Evolutionary conservation across 768 basidiomycete genomes (phyloP).

Genomic region (Suillus paluster): DNA sequence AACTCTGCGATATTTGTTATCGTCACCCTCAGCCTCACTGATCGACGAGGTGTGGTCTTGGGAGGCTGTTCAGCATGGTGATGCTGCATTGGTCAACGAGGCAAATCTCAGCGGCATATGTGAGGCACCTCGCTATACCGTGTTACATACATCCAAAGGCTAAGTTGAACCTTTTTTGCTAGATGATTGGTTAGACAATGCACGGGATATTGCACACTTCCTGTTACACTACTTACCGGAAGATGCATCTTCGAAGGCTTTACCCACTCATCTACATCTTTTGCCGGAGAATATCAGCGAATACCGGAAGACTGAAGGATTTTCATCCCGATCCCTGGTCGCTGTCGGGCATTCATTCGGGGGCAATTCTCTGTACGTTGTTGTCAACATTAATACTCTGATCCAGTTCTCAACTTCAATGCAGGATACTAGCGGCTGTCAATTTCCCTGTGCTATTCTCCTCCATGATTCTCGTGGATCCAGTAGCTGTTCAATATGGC

Average conservation of each 20-base stretch:
- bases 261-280: slow-evolving; percentile 59
- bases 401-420: too few species aligned
- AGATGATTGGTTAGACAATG: slow-evolving; percentile 82
- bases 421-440: too few species aligned
- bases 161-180: not conserved
- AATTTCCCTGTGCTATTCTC: too few species aligned
- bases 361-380: slow-evolving; percentile 71
- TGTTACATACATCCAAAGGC: too few species aligned
- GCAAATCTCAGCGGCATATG: slow-evolving; percentile 59
- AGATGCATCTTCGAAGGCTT: slow-evolving; percentile 26
- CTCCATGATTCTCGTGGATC: too few species aligned
- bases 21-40: slow-evolving; percentile 39
- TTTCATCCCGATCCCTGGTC: slow-evolving; percentile 56
- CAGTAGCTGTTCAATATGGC: too few species aligned
- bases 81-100: slow-evolving; percentile 72
- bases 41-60: slow-evolving; percentile 81
- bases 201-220: slow-evolving; percentile 80
- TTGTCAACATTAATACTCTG: slow-evolving; percentile 13
- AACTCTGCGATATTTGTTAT: slow-evolving; percentile 55
- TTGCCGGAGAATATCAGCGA: slow-evolving; percentile 46
- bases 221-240: slow-evolving; percentile 67
- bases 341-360: slow-evolving; percentile 86
- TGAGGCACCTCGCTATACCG: slow-evolving; percentile 35
- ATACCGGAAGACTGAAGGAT: slow-evolving; percentile 50
- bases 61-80: slow-evolving; percentile 86